A percentile compares a stretch with the other conserved stretches of the same genome.
phyloP scores from a whole-genome alignment of 495 filamentous ascomycete genomes.

The Penicilliopsis zonata region DNA sequence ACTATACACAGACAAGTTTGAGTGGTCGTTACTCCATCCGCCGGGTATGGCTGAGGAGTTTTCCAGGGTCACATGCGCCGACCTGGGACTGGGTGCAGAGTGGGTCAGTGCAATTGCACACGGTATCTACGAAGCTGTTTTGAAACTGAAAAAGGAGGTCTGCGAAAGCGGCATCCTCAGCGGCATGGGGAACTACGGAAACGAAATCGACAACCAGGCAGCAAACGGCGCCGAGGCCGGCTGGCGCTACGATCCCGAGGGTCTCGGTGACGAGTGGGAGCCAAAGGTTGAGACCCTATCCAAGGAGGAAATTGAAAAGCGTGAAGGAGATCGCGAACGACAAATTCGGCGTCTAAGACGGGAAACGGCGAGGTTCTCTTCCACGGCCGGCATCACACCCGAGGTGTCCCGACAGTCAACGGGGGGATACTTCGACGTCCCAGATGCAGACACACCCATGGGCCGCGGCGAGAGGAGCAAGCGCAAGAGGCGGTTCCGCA shows the following conservation, averaged over 20 bases:
- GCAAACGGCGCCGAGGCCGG: constrained; percentile 67
- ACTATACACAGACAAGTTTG: constrained; percentile 93
- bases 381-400: constrained; percentile 63
- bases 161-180: constrained; percentile 73
- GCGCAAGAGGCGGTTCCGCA: constrained; percentile 88
- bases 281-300: constrained; percentile 80
- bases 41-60: constrained; percentile 86
- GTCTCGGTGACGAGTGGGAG: constrained; percentile 85
- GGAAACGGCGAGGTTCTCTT: constrained; percentile 88
- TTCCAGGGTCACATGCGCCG: constrained; percentile 82
- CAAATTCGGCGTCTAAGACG: constrained; percentile 76
- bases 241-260: constrained; percentile 89
- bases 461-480: constrained; percentile 82
- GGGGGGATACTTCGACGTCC: constrained; percentile 46
- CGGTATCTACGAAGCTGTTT: constrained; percentile 90
- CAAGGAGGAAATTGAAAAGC: constrained; percentile 96
- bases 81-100: constrained; percentile 79
- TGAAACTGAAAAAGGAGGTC: constrained; percentile 90
- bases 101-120: constrained; percentile 92
- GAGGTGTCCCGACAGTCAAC: constrained; percentile 43
- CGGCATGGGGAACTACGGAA: constrained; percentile 55
- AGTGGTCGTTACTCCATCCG: constrained; percentile 93
- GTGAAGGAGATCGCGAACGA: constrained; percentile 87
- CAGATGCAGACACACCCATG: constrained; percentile 52
- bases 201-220: constrained; percentile 83